Evolutionary conservation across 108 stramenopile genomes (phyloP), one percentile per base, ranked within the genome.

Genomic region (Craspedostauros australis): DNA sequence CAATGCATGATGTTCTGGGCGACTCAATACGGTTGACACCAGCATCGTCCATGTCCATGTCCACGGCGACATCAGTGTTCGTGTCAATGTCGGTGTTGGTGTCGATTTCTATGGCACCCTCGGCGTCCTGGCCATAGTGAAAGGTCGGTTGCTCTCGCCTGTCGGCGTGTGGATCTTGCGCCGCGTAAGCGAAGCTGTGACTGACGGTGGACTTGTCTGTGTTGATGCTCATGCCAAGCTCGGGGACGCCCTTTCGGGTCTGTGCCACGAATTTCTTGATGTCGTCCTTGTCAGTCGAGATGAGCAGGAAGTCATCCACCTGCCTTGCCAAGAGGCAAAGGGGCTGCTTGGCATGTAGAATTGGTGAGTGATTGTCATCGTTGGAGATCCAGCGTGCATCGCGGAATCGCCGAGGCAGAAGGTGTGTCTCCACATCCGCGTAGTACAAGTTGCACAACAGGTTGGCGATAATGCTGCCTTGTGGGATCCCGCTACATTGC

Each of bases 401-500:
- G 22, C 42, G 38, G 37, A 24, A 43, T 26, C 12, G 7, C n/a
- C n/a, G n/a, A n/a, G n/a, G n/a, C n/a, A n/a, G n/a, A n/a, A n/a
- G n/a, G 20, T 54, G 40, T 18, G 62, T 53, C 57, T 97, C 96
- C 14, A 94, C 38, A 49, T 77, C 50, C 36, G 91, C 96, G 60
- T 90, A 97, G 72, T 94, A 97, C 12, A 86, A 42, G 43, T 95
- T 94, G 65, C 96, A 97, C 21, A 95, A 64, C 31, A 94, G 45
- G 37, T 72, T 84, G 11, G 91, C 91, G 19, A 97, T 61, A 18
- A 89, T 75, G 36, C 88, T 91, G 22, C 96, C 96, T 60, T 95
- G 86, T 22, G 91, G 79, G 52, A 93, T 89, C 7, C 91, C 91
- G 27, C 31, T 48, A n/a, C 37, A 66, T 65, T 93, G 91, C 23